These are phyloP conservation scores for Hypoxylon sp. DNA, from an alignment of 2,329 filamentous ascomycete species.

Conservation along the genomic window DNA sequence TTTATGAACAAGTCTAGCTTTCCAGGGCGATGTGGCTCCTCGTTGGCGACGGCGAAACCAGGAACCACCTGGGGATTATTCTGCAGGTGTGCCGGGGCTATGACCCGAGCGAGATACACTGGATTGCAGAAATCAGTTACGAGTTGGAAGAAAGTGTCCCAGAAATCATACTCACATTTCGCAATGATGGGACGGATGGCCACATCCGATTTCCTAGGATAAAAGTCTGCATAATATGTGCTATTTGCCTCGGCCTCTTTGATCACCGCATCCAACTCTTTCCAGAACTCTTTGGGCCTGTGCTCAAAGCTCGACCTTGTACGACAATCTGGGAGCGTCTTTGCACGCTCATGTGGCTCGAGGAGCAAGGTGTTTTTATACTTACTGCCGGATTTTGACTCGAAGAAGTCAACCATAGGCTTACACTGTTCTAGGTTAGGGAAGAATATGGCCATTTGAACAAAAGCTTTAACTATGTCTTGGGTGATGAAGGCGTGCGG, in stretches of 20 bases:
- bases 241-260: slow-evolving; percentile 40
- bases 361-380: slow-evolving; percentile 58
- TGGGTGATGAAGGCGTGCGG: slow-evolving; percentile 57
- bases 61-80: slow-evolving; percentile 51
- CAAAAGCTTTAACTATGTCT: slow-evolving; percentile 57
- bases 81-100: slow-evolving; percentile 51
- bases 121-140: slow-evolving; percentile 3
- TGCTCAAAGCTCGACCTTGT: slow-evolving; percentile 57
- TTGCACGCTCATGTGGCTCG: slow-evolving; percentile 59
- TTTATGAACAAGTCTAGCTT: slow-evolving; percentile 62
- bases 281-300: slow-evolving; percentile 57
- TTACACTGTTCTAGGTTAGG: slow-evolving; percentile 47
- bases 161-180: slow-evolving; percentile 44
- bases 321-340: slow-evolving; percentile 56
- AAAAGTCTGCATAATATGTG: slow-evolving; percentile 46
- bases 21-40: slow-evolving; percentile 55
- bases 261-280: slow-evolving; percentile 54
- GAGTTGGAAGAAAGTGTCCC: slow-evolving; percentile 41
- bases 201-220: slow-evolving; percentile 59
- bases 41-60: slow-evolving; percentile 57
- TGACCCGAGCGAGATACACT: slow-evolving; percentile 64
- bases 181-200: slow-evolving; percentile 59
- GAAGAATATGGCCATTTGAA: slow-evolving; percentile 59
- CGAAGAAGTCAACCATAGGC: slow-evolving; percentile 54
- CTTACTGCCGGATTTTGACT: slow-evolving; percentile 52